phyloP scores from a whole-genome alignment of 2,329 filamentous ascomycete species.

The Fusarium keratoplasticum region DNA sequence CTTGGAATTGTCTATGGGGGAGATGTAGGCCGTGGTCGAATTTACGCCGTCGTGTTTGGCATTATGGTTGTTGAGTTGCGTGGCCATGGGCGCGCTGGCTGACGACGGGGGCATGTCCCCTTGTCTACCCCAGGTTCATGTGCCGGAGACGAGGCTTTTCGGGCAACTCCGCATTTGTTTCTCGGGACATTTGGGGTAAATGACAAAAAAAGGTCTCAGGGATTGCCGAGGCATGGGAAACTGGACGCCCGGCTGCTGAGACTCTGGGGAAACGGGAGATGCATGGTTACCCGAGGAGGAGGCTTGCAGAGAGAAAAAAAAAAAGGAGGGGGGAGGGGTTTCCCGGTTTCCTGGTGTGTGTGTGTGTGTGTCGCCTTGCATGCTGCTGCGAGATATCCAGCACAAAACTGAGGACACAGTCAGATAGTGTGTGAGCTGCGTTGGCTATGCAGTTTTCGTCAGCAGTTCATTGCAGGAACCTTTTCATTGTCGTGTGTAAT shows the following conservation, averaged over 20 bases:
- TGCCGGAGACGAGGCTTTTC: background rate
- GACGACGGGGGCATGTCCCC: background rate
- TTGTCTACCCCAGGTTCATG: background rate
- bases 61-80: background rate
- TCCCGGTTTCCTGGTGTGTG: background rate
- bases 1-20: background rate
- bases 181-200: background rate
- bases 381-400: background rate
- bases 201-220: background rate
- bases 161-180: background rate
- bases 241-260: background rate
- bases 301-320: slow-evolving; percentile 70
- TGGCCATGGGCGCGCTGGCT: background rate
- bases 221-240: slow-evolving; percentile 5
- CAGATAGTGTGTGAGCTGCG: background rate
- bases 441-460: background rate
- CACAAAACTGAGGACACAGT: background rate
- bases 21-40: background rate
- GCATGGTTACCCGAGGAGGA: slow-evolving; percentile 76
- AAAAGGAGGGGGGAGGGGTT: background rate
- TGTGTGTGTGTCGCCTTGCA: background rate
- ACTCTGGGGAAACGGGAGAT: slow-evolving; percentile 5
- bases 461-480: background rate
- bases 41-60: background rate
- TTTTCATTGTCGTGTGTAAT: background rate